Percentiles rank a stretch among this genome's conserved stretches.
Evolutionary conservation across 2,329 filamentous ascomycete species (phyloP).

Genomic region (Onygenales sp.): DNA sequence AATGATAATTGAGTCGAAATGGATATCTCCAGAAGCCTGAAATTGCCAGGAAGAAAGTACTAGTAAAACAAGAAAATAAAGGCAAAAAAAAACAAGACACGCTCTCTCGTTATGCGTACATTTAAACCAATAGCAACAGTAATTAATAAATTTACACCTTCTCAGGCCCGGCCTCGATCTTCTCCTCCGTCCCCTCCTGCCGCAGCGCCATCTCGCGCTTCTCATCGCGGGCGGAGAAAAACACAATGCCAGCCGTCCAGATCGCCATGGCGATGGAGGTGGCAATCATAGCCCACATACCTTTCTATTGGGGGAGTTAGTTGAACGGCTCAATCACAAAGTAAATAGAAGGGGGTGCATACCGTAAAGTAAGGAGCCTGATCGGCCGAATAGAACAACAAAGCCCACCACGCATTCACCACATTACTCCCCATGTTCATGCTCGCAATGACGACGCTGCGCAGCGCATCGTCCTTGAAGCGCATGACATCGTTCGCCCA

Average conservation of each 20-base stretch:
- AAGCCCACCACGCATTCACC: conserved; percentile 64
- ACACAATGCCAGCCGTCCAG: conserved; percentile 39
- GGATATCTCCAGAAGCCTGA: too few species aligned
- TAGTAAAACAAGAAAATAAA: background rate
- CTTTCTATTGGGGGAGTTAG: conserved; percentile 34
- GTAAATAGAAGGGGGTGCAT: conserved; percentile 21
- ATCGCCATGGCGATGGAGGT: conserved; percentile 49
- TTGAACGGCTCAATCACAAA: background rate
- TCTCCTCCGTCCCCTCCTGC: background rate
- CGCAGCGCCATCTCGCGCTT: conserved; percentile 2
- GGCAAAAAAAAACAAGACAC: background rate
- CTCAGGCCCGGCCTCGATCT: background rate
- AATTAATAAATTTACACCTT: background rate
- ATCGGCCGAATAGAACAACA: conserved; percentile 59
- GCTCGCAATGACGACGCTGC: conserved; percentile 58
- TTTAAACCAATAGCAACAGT: background rate
- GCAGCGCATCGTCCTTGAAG: conserved; percentile 52
- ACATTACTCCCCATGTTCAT: conserved; percentile 64
- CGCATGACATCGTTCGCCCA: conserved; percentile 65
- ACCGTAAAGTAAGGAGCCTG: conserved; percentile 58
- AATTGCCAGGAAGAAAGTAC: background rate
- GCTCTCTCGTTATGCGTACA: too few species aligned
- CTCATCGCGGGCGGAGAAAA: conserved; percentile 9
- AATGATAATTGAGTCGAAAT: too few species aligned
- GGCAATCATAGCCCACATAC: conserved; percentile 68